Base-by-base conservation (phyloP, 257 asterid genomes). In the Plantago ovata region DNA sequence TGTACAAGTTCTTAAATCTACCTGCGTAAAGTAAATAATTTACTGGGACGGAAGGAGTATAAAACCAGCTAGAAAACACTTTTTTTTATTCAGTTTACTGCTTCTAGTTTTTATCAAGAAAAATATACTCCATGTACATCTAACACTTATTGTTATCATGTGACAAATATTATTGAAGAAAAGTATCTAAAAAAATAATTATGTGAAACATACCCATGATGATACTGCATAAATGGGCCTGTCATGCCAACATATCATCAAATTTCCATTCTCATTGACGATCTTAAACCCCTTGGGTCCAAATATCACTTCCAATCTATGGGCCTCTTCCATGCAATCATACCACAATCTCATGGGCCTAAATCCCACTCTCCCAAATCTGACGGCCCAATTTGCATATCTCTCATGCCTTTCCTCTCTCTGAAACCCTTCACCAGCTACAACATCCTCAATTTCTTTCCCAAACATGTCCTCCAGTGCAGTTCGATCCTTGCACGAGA, bases 241-340 rank as follows among this genome's bases (percentile, higher is more conserved):
- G 60, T 77, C 81, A 67, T 76, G 83, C 92, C 83, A 83, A 68
- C 83, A 77, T 53, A 80, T 77, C 80, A 71, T 67, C 81, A 80
- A 61, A 59, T 77, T 23, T 20, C 81, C 81, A 36, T 54, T 75
- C 15, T 75, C 72, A 61, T 51, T 69, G 1, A 50, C 47, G 4
- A 80, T 23, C 52, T 64, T 77, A 63, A 73, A 73, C 24, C 84
- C 81, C 33, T 43, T 43, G 0, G 72, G 68, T 66, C 70, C 74
- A 42, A 57, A 74, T 19, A 22, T 53, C 50, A 75, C 76, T 5
- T 68, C 61, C 40, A 66, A 53, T 56, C 20, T 15, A 8, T 46
- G 75, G 63, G 87, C 85, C 55, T 71, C 87, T 8, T 78, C 83
- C 75, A 83, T 66, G 0, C 53, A n/a, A 6, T 76, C 82, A 24